These are phyloP conservation scores for Acanthamoeba lenticulata DNA, from an alignment of 208 protist species.

Conservation along the genomic window DNA sequence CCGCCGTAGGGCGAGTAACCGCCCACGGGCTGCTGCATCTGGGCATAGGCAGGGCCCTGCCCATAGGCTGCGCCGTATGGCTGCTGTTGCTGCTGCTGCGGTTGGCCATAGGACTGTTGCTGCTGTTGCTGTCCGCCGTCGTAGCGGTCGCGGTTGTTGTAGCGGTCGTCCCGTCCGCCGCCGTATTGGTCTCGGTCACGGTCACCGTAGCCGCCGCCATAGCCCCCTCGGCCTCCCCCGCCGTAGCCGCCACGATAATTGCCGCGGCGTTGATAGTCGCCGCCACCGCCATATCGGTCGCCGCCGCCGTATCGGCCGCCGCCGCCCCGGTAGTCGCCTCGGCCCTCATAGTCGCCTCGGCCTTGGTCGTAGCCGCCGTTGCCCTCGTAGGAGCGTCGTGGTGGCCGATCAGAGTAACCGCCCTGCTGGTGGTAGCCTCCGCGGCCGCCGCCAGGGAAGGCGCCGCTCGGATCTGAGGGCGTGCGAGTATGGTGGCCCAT, in stretches of 20 bases:
- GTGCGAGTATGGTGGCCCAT: constrained; percentile 11
- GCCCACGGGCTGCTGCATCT: neutral
- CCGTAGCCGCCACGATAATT: neutral
- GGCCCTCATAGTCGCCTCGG: neutral
- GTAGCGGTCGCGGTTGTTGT: neutral
- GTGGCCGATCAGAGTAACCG: neutral
- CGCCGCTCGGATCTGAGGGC: neutral
- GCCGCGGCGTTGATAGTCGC: neutral
- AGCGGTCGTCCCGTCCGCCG: neutral
- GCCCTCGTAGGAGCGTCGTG: neutral
- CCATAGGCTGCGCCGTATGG: too few species aligned
- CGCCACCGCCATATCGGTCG: neutral
- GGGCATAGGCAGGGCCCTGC: neutral
- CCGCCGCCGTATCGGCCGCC: neutral
- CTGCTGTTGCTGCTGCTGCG: neutral
- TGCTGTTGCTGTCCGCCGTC: neutral
- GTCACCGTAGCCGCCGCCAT: neutral
- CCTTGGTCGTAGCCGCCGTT: neutral
- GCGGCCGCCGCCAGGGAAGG: neutral
- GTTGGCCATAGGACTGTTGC: neutral
- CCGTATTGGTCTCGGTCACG: neutral
- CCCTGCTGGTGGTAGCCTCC: neutral
- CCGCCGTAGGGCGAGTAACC: neutral
- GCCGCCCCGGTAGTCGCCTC: neutral
- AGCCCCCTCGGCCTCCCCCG: neutral